phyloP scores from a whole-genome alignment of 352 stramenopile species.

The Globisporangium spinosum region DNA sequence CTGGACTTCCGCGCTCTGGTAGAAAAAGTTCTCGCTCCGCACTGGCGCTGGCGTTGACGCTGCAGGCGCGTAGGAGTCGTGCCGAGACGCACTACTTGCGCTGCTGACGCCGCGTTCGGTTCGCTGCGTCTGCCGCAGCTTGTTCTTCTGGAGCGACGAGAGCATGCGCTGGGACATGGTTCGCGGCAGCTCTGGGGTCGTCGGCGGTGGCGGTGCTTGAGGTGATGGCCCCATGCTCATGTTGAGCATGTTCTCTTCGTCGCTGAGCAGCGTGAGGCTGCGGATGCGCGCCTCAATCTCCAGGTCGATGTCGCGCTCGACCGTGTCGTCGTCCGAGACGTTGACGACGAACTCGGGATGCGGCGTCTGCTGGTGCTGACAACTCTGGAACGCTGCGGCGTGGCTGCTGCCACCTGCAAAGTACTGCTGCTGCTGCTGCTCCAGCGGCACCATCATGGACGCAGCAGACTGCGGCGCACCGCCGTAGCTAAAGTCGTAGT shows the following conservation, averaged over 20 bases:
- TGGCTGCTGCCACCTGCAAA: slow-evolving; percentile 2
- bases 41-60: background rate
- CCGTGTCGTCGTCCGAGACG: slow-evolving; percentile 56
- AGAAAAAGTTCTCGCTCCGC: slow-evolving; percentile 17
- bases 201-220: background rate
- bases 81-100: slow-evolving; percentile 1
- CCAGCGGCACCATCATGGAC: slow-evolving; percentile 13
- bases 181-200: slow-evolving; percentile 15
- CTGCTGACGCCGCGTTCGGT: background rate
- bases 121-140: slow-evolving; percentile 21
- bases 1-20: background rate
- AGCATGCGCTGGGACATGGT: slow-evolving; percentile 71
- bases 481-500: slow-evolving; percentile 3
- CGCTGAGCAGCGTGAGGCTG: slow-evolving; percentile 22
- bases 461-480: background rate
- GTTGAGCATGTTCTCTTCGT: slow-evolving; percentile 17
- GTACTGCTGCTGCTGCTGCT: slow-evolving; percentile 8
- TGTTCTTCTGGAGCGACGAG: slow-evolving; percentile 41
- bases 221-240: slow-evolving; percentile 7
- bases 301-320: slow-evolving; percentile 68
- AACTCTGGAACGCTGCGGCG: slow-evolving; percentile 2
- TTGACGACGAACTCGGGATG: slow-evolving; percentile 40
- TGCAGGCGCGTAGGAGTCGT: slow-evolving; percentile 1
- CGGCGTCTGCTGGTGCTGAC: slow-evolving; percentile 9
- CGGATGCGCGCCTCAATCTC: slow-evolving; percentile 64